Conservation (phyloP, 768 basidiomycete genomes). For the Xerocomus brunneocitrinus region DNA sequence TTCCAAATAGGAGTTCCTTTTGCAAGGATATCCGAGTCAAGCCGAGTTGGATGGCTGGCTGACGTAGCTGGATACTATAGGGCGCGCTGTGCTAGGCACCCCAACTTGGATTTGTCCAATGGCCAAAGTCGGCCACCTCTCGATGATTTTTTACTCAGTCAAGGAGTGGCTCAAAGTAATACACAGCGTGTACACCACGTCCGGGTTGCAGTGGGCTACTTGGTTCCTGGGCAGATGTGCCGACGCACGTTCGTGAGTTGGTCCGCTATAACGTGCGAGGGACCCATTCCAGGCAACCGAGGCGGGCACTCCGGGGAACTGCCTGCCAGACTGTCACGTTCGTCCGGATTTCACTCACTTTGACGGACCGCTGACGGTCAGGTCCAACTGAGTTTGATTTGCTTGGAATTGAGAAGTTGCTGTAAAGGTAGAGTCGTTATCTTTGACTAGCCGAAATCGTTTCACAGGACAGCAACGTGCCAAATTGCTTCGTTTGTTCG, state of each 20-base stretch:
- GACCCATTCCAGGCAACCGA: background rate
- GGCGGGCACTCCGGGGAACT: background rate
- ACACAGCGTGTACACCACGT: background rate
- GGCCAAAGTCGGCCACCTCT: background rate
- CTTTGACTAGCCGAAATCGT: slow-evolving; percentile 13
- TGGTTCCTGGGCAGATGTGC: background rate
- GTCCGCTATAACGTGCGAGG: background rate
- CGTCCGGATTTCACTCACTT: slow-evolving; percentile 1
- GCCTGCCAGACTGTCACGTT: slow-evolving; percentile 13
- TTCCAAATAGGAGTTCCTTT: background rate
- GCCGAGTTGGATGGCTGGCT: background rate
- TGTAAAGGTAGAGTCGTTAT: slow-evolving; percentile 17
- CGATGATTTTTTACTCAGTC: background rate
- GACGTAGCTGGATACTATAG: no score
- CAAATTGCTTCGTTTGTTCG: slow-evolving; percentile 11
- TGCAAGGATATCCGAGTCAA: background rate
- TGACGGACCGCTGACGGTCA: background rate
- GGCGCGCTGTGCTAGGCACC: background rate
- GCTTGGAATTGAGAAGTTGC: slow-evolving; percentile 6
- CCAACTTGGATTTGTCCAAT: background rate
- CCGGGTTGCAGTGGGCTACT: background rate
- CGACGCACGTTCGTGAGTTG: background rate
- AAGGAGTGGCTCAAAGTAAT: background rate
- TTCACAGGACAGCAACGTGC: slow-evolving; percentile 26
- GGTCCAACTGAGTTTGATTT: background rate